Evolutionary conservation across 139 green algal species (phyloP), one percentile per base, ranked within the genome.

Genomic region (Tetratostichococcus sp.): DNA sequence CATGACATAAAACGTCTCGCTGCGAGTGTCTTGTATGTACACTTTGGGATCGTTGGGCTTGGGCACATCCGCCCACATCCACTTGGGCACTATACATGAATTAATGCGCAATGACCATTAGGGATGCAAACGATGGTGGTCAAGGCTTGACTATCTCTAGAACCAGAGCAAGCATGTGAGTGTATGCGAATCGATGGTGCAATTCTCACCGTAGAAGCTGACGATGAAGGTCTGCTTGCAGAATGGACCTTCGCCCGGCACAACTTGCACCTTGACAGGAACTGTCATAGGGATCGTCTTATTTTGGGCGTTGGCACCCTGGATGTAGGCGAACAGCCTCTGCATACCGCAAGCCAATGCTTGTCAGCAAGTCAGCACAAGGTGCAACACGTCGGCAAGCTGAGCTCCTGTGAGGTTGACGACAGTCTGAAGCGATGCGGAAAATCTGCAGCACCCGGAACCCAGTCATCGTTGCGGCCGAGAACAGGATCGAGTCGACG

Each of bases 131-230:
- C n/a, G n/a, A n/a, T n/a, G n/a, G n/a, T n/a, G n/a, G n/a, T n/a
- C n/a, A n/a, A n/a, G n/a, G n/a, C n/a, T n/a, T n/a, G n/a, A n/a
- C n/a, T n/a, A n/a, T n/a, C n/a, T n/a, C n/a, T n/a, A n/a, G n/a
- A n/a, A 50, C 8, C 39, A 50, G 39, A 50, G 39, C 39, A n/a
- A n/a, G n/a, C n/a, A n/a, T n/a, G n/a, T n/a, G n/a, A n/a, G n/a
- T n/a, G n/a, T n/a, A n/a, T n/a, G n/a, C n/a, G n/a, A n/a, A n/a
- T n/a, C n/a, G n/a, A n/a, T n/a, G n/a, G n/a, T n/a, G n/a, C n/a
- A n/a, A n/a, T n/a, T n/a, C n/a, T n/a, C n/a, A n/a, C n/a, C 78
- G 69, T 87, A 94, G 79, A 96, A 96, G 19, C 74, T 81, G 22
- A 95, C 73, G 39, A 73, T 91, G 75, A 92, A 96, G 77, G 86